These are phyloP conservation scores for Aphanomyces astaci DNA, from an alignment of 352 stramenopile genomes.

Conservation along the genomic window DNA sequence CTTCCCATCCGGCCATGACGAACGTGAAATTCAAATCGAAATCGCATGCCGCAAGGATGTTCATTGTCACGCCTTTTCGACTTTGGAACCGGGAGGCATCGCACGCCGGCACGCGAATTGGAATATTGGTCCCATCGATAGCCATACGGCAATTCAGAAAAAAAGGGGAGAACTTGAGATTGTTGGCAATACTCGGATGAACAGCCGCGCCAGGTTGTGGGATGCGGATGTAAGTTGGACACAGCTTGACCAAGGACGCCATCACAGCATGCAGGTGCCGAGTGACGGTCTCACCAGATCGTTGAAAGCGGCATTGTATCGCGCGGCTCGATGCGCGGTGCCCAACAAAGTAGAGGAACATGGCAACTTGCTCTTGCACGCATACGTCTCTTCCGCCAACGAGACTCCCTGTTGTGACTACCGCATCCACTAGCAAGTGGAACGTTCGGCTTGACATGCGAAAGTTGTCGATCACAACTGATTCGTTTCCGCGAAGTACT, in stretches of 20 bases:
- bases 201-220: not conserved
- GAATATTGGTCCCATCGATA: not conserved
- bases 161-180: not conserved
- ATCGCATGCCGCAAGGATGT: slow-evolving; percentile 8
- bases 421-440: not conserved
- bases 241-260: not conserved
- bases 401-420: not conserved
- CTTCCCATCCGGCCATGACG: slow-evolving; percentile 15
- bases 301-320: not conserved
- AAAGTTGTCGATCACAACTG: not conserved
- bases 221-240: not conserved
- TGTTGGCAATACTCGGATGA: not conserved
- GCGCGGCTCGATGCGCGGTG: not conserved
- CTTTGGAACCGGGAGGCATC: slow-evolving; percentile 6
- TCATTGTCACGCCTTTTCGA: slow-evolving; percentile 19
- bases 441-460: not conserved
- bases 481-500: not conserved
- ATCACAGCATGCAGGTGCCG: not conserved
- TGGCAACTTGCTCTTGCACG: slow-evolving; percentile 2
- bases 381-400: not conserved
- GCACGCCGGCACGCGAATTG: not conserved
- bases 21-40: slow-evolving; percentile 21
- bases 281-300: not conserved
- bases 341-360: not conserved
- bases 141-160: too few relatives aligned